Evolutionary conservation across 441 rosid genomes (phyloP).

Genomic region (Aquilaria agallochum): DNA sequence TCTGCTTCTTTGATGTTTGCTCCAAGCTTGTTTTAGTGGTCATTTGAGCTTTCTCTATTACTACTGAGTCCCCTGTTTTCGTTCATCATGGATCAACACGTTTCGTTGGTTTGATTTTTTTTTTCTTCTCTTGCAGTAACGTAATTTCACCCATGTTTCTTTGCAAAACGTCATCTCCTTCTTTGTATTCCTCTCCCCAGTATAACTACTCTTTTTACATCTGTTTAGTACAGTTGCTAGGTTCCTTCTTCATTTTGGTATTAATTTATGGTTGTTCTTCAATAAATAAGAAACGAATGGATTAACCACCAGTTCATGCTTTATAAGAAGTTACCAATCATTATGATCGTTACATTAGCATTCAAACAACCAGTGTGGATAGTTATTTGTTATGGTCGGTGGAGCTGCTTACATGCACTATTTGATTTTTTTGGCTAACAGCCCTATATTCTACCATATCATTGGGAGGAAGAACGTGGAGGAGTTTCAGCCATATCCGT

Average conservation of each 20-base stretch:
- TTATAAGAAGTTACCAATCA: too few species aligned
- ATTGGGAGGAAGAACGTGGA: conserved; percentile 39
- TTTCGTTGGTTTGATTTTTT: too few species aligned
- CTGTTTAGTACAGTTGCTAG: not conserved
- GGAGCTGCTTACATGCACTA: not conserved
- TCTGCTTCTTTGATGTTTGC: too few species aligned
- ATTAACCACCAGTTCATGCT: not conserved
- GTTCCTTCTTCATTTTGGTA: not conserved
- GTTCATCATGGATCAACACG: too few species aligned
- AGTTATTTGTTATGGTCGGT: too few species aligned
- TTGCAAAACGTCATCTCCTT: conserved; percentile 1
- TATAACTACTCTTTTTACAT: not conserved
- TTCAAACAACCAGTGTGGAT: too few species aligned
- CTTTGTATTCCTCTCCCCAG: conserved; percentile 3
- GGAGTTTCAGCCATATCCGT: conserved; percentile 58
- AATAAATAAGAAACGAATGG: not conserved
- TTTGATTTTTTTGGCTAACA: not conserved
- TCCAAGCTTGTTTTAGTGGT: too few species aligned
- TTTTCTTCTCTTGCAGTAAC: too few species aligned
- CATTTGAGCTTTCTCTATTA: not conserved
- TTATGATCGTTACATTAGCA: too few species aligned
- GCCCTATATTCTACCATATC: conserved; percentile 3
- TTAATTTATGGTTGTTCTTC: too few species aligned
- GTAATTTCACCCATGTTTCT: not conserved
- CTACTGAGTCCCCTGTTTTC: too few species aligned